Percentiles rank a stretch among this genome's conserved stretches.
Conservation (phyloP, 345 rosid species). For the Salix viminalis region DNA sequence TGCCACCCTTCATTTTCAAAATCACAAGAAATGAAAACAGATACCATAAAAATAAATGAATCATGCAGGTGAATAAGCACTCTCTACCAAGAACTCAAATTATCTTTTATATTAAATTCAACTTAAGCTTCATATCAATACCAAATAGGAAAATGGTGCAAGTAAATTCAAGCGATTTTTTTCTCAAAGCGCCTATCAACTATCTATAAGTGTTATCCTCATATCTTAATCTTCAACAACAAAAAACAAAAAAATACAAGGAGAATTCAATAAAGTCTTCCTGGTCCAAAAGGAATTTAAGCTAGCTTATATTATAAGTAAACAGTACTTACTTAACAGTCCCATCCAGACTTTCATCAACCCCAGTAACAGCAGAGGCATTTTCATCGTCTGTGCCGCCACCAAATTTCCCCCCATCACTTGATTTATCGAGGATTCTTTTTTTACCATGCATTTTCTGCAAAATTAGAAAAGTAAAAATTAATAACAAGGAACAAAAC, state of each 20-base stretch:
- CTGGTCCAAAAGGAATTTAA: background rate
- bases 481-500: background rate
- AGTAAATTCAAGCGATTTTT: background rate
- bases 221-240: background rate
- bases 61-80: background rate
- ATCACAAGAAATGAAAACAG: background rate
- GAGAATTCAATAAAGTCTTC: no score
- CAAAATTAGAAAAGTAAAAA: background rate
- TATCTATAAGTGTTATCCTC: background rate
- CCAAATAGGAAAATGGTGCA: background rate
- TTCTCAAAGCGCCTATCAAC: background rate
- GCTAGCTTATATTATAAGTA: background rate
- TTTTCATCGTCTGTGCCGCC: background rate
- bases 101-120: no score
- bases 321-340: slow-evolving; percentile 19
- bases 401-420: slow-evolving; percentile 3
- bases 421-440: slow-evolving; percentile 6
- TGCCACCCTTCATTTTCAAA: slow-evolving; percentile 21
- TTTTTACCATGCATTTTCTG: slow-evolving; percentile 44
- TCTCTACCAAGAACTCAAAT: background rate
- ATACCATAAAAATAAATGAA: background rate
- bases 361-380: slow-evolving; percentile 3
- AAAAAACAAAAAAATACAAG: no score
- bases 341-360: slow-evolving; percentile 5
- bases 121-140: background rate